Conservation (phyloP, 345 rosid species). For the Gossypium longicalyx region DNA sequence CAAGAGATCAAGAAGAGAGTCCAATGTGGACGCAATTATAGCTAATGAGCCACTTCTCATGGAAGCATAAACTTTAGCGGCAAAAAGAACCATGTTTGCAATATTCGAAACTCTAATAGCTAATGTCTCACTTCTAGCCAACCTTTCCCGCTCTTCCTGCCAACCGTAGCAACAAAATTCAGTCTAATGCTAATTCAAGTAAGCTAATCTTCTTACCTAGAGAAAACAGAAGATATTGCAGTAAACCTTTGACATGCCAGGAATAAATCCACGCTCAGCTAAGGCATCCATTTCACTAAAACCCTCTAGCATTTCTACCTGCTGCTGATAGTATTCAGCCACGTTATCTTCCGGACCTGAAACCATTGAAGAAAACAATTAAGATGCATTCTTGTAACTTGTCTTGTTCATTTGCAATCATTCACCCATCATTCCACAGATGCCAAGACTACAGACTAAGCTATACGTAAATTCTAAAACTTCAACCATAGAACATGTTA, state of each 20-base stretch:
- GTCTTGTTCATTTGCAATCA: background rate
- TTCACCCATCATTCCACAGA: background rate
- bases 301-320: constrained; percentile 93
- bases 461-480: background rate
- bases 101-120: constrained; percentile 87
- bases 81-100: constrained; percentile 92
- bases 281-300: constrained; percentile 94
- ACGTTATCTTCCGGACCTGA: constrained; percentile 86
- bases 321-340: constrained; percentile 96
- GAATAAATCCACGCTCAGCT: constrained; percentile 87
- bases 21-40: constrained; percentile 90
- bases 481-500: background rate
- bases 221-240: constrained; percentile 5
- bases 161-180: constrained; percentile 17
- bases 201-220: background rate
- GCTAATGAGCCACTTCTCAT: constrained; percentile 86
- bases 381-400: background rate
- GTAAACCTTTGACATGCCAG: constrained; percentile 78
- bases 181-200: constrained; percentile 12
- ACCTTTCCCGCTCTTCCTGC: constrained; percentile 79
- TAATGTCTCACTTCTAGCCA: constrained; percentile 82
- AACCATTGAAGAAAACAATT: constrained; percentile 20
- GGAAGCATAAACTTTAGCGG: constrained; percentile 93
- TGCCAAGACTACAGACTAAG: background rate
- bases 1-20: constrained; percentile 95